A percentile compares a stretch with the other conserved stretches of the same genome.
Conservation (phyloP, 345 rosid genomes). For the Streptanthus diversifolius region DNA sequence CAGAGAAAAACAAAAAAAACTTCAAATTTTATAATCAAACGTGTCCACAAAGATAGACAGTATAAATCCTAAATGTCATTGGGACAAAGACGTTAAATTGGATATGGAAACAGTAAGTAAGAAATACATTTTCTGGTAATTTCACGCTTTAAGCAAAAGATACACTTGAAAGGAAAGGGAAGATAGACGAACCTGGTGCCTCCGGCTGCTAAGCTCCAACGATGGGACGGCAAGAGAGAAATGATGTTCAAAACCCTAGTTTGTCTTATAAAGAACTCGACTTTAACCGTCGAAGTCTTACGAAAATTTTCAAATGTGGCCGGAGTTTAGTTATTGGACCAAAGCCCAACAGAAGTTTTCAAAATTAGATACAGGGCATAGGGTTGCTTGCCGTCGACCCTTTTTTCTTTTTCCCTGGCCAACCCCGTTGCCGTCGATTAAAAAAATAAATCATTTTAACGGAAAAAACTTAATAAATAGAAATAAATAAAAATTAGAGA, state of each 20-base stretch:
- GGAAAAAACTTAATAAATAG: no score
- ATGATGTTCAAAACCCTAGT: background rate
- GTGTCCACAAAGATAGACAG: background rate
- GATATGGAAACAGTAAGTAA: background rate
- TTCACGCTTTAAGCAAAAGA: background rate
- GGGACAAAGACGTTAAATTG: background rate
- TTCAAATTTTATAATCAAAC: background rate
- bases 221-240: background rate
- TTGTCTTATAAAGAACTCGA: background rate
- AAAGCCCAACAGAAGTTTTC: conserved; percentile 5
- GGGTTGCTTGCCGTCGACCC: no score
- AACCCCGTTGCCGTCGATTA: no score
- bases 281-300: background rate
- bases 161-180: no score
- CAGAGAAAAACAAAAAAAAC: background rate
- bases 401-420: no score
- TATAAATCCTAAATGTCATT: background rate
- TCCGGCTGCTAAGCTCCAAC: conserved; percentile 8
- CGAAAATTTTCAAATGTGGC: background rate
- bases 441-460: no score
- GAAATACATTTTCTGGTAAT: background rate
- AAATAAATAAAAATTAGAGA: no score
- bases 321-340: background rate
- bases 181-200: background rate
- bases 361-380: background rate